phyloP scores from a whole-genome alignment of 2,329 filamentous ascomycete species.

The Fusarium cyanostomum region DNA sequence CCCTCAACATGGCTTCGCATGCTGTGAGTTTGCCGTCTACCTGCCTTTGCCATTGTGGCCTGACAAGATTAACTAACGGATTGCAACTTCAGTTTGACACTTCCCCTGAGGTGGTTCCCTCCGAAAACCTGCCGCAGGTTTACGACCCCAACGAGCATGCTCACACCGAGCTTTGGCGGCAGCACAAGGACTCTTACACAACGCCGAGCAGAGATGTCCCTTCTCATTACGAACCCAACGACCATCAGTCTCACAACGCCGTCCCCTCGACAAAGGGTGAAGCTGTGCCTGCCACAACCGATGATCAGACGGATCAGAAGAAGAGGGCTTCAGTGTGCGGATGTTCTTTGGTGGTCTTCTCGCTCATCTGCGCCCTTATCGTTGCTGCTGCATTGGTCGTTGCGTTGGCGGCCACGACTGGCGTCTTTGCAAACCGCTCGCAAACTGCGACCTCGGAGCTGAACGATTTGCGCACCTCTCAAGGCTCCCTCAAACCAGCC shows the following conservation, averaged over 20 bases:
- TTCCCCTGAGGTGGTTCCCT: conserved; percentile 6
- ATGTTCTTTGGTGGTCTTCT: conserved; percentile 51
- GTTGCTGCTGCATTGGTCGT: conserved; percentile 54
- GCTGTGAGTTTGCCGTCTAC: no score
- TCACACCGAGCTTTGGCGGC: background rate
- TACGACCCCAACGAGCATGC: background rate
- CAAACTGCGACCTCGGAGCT: conserved; percentile 49
- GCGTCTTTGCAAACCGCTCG: conserved; percentile 52
- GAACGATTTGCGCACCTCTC: conserved; percentile 20
- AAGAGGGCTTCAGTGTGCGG: background rate
- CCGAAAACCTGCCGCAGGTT: background rate
- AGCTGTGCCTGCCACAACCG: background rate
- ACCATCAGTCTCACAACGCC: background rate
- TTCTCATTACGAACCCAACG: background rate
- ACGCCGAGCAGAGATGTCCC: background rate
- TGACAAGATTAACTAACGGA: background rate
- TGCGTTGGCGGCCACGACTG: conserved; percentile 56
- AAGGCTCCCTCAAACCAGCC: background rate
- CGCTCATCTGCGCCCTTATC: conserved; percentile 49
- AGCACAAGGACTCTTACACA: background rate
- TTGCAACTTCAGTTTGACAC: background rate
- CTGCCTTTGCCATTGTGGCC: no score
- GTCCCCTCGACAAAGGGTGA: background rate
- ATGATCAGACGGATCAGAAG: background rate
- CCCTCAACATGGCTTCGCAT: no score